These are phyloP conservation scores for Arbutus unedo DNA, from an alignment of 148 eudicot genomes.

Conservation along the genomic window DNA sequence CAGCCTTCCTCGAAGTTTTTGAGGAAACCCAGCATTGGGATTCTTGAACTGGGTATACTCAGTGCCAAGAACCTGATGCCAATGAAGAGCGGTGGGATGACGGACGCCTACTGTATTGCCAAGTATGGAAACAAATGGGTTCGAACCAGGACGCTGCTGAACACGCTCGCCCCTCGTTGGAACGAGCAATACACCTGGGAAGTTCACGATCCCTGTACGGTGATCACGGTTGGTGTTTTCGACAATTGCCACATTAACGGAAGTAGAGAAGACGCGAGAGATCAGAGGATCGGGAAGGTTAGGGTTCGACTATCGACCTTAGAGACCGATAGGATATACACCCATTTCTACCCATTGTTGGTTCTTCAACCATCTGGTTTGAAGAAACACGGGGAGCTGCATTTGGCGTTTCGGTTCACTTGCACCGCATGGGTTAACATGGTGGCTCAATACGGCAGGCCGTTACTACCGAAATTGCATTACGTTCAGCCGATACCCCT, in stretches of 20 bases:
- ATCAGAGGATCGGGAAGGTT: conserved; percentile 87
- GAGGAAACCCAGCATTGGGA: conserved; percentile 69
- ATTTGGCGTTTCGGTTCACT: conserved; percentile 71
- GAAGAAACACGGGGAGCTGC: conserved; percentile 89
- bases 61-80: conserved; percentile 76
- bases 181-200: conserved; percentile 98
- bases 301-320: conserved; percentile 79
- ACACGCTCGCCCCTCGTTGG: conserved; percentile 72
- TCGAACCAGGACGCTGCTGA: conserved; percentile 77
- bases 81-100: conserved; percentile 72
- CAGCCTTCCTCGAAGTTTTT: conserved; percentile 80
- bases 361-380: conserved; percentile 70
- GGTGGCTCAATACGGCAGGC: conserved; percentile 76
- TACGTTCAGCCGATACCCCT: conserved; percentile 77
- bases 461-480: conserved; percentile 97
- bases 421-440: conserved; percentile 94
- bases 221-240: conserved; percentile 83
- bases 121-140: conserved; percentile 97
- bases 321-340: conserved; percentile 72
- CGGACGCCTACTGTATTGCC: conserved; percentile 91
- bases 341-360: conserved; percentile 75
- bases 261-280: conserved; percentile 44
- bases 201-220: conserved; percentile 85
- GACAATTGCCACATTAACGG: conserved; percentile 78
- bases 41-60: conserved; percentile 77